Evolutionary conservation across 1,284 basidiomycete genomes (phyloP).

Genomic region (Flammula alnicola): DNA sequence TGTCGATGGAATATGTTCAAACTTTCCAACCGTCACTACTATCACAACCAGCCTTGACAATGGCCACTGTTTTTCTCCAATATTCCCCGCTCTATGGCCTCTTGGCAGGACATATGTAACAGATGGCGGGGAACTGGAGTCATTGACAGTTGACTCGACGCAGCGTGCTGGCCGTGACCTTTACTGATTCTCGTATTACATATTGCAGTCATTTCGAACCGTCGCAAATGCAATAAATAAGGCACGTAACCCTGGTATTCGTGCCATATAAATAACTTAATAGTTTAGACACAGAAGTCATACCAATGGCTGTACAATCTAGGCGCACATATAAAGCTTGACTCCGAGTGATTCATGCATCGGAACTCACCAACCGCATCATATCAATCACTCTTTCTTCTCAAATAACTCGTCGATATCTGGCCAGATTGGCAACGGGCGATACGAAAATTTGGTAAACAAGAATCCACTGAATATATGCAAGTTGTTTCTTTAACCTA

Average conservation of each 20-base stretch:
- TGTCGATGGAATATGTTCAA: slow-evolving; percentile 5
- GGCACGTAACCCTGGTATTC: slow-evolving; percentile 1
- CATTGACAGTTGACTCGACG: neutral
- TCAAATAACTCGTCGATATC: too few species aligned
- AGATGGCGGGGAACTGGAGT: neutral
- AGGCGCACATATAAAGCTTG: too few species aligned
- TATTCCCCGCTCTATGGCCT: neutral
- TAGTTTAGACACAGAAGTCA: too few species aligned
- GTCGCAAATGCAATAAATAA: neutral
- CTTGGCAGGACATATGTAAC: neutral
- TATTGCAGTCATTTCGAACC: slow-evolving; percentile 16
- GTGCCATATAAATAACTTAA: too few species aligned
- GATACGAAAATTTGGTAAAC: too few species aligned
- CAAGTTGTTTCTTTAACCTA: too few species aligned
- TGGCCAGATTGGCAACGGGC: too few species aligned
- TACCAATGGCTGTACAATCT: too few species aligned
- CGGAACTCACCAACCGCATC: too few species aligned
- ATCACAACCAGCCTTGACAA: neutral
- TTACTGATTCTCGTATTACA: slow-evolving; percentile 12
- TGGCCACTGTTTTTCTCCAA: neutral
- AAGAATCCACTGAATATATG: too few species aligned
- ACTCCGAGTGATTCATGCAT: too few species aligned
- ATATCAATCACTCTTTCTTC: too few species aligned
- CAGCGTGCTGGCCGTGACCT: slow-evolving; percentile 5
- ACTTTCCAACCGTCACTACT: neutral